phyloP scores from a whole-genome alignment of 148 eudicot species.

The Chenopodium album region DNA sequence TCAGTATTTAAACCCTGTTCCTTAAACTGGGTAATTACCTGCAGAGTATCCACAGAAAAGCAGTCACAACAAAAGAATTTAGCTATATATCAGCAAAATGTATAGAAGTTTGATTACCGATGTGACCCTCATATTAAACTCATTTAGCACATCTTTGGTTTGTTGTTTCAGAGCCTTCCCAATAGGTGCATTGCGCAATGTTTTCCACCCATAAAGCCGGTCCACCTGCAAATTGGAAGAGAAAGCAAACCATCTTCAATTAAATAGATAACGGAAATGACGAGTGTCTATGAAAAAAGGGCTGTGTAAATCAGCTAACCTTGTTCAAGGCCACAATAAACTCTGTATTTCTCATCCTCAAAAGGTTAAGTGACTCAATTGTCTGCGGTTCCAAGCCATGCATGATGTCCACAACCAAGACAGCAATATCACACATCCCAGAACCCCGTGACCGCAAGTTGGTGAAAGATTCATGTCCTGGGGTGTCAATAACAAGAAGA shows the following conservation, averaged over 20 bases:
- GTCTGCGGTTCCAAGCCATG: constrained; percentile 94
- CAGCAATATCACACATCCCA: constrained; percentile 91
- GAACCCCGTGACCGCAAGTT: constrained; percentile 90
- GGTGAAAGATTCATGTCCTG: constrained; percentile 90
- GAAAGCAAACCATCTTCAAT: constrained; percentile 7
- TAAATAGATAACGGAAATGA: background rate
- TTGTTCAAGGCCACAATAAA: constrained; percentile 92
- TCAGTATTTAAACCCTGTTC: constrained; percentile 93
- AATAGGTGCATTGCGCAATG: constrained; percentile 72
- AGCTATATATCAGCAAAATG: background rate
- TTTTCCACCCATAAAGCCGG: constrained; percentile 89
- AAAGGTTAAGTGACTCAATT: constrained; percentile 84
- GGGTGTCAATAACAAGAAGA: constrained; percentile 89
- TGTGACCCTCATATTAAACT: constrained; percentile 67
- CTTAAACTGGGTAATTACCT: constrained; percentile 80
- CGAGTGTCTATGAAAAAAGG: background rate
- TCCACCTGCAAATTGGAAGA: constrained; percentile 56
- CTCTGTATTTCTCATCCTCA: constrained; percentile 87
- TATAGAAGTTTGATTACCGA: constrained; percentile 36
- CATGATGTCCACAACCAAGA: constrained; percentile 94
- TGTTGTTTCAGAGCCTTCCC: constrained; percentile 79
- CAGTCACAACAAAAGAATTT: background rate
- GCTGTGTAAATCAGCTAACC: constrained; percentile 36
- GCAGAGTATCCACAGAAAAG: constrained; percentile 4
- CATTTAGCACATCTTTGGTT: constrained; percentile 66